phyloP scores from a whole-genome alignment of 305 asterid genomes.

The Euphrasia arctica region DNA sequence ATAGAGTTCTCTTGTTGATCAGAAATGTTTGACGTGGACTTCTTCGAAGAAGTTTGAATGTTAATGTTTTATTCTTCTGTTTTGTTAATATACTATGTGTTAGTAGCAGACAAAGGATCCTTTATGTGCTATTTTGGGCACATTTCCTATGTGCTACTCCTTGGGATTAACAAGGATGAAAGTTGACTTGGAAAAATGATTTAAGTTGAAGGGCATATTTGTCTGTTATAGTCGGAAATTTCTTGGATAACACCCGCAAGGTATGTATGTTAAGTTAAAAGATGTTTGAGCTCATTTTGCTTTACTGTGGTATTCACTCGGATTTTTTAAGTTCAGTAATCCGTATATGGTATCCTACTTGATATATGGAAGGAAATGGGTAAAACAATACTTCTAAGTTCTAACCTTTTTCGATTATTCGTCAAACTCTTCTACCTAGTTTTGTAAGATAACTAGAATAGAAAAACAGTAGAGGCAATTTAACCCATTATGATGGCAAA shows the following conservation, averaged over 20 bases:
- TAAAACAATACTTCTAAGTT: no score
- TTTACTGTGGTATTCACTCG: background rate
- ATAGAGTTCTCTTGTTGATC: conserved; percentile 14
- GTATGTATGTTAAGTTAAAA: background rate
- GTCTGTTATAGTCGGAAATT: conserved; percentile 11
- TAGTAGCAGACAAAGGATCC: conserved; percentile 6
- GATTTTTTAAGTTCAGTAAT: no score
- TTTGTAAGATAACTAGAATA: no score
- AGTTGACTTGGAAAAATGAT: conserved; percentile 1
- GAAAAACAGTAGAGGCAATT: no score
- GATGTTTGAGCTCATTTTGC: background rate
- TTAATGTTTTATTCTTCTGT: background rate
- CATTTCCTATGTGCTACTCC: no score
- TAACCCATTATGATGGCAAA: no score
- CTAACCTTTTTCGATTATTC: no score
- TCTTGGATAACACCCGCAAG: conserved; percentile 9
- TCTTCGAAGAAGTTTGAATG: conserved; percentile 1
- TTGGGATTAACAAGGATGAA: background rate
- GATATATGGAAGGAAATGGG: no score
- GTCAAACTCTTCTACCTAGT: no score
- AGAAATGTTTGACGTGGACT: background rate
- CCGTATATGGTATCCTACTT: no score
- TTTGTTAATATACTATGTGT: background rate
- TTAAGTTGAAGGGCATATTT: conserved; percentile 14
- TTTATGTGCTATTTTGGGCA: background rate